Evolutionary conservation across 768 basidiomycete species (phyloP), one percentile per base, ranked within the genome.

Genomic region (Kwoniella botswanensis): DNA sequence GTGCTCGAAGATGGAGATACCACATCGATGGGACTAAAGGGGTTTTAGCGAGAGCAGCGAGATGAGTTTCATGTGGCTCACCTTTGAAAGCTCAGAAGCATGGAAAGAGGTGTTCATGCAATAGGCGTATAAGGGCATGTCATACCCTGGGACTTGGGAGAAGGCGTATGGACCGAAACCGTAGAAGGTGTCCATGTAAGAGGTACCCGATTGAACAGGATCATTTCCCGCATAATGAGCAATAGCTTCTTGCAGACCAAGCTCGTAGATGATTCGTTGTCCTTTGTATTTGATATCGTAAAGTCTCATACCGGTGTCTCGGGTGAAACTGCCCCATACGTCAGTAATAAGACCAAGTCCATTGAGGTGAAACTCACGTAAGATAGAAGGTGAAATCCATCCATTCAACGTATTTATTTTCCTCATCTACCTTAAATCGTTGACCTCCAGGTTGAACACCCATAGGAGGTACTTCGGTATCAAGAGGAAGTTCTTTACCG

Each of bases 261-360:
- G 86, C 83, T 89, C 87, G 71, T 90, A 90, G 44, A 90, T 85
- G 52, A 90, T 87, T 41, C 89, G 79, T 75, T 89, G 88, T 10
- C 86, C 86, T 55, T 85, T 83, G 84, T 90, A 88, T 4, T 86
- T 84, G 53, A 90, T 85, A 75, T 90, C 87, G 87, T 88, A 90
- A 21, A 90, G 80, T 29, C 68, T 52, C 66, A 69, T 68, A 26
- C 72, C 67, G 35, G 76, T 79, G 50, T 71, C 69, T 21, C 72
- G 65, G 24, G 73, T 71, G 68, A 44, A 65, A 50, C 63, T 72
- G 62, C 2, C 57, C 89, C 88, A 89, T 18, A 5, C 21, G 54
- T 61, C 59, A 61, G 59, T 22, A 13, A 17, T 89, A 75, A 89
- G 89, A 35, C 88, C 79, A 63, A 88, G 88, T 76, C 89, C 89